phyloP scores from a whole-genome alignment of 164 flowering plant species.

The Platanus orientalis region DNA sequence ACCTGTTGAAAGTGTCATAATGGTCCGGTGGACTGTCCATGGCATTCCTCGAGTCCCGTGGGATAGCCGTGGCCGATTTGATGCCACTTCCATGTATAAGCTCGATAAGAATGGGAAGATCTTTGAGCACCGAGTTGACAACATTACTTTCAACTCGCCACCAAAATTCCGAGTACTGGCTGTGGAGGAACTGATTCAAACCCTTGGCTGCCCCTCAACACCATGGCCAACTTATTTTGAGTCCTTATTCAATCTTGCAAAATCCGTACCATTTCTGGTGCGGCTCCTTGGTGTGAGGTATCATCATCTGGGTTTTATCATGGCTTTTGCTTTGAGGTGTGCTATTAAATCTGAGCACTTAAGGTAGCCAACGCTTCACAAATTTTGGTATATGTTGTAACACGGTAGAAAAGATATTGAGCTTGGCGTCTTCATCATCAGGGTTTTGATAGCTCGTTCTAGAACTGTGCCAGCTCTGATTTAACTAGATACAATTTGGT shows the following conservation, averaged over 20 bases:
- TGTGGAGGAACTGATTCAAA: constrained; percentile 53
- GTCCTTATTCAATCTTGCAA: constrained; percentile 21
- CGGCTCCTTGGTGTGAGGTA: constrained; percentile 15
- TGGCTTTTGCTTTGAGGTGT: constrained; percentile 6
- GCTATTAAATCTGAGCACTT: constrained; percentile 3
- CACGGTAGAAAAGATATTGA: neutral
- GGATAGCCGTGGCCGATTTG: constrained; percentile 79
- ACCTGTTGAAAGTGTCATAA: constrained; percentile 61
- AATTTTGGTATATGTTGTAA: constrained; percentile 20
- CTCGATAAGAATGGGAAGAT: constrained; percentile 84
- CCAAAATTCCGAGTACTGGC: constrained; percentile 56
- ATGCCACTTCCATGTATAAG: constrained; percentile 78
- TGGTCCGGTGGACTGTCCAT: constrained; percentile 79
- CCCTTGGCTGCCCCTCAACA: constrained; percentile 63
- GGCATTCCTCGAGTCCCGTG: constrained; percentile 80
- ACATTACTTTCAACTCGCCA: constrained; percentile 63
- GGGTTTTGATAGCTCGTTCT: neutral
- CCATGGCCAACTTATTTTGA: constrained; percentile 81
- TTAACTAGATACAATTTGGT: neutral
- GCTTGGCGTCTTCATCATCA: constrained; percentile 2
- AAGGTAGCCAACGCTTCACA: constrained; percentile 2
- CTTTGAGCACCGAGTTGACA: constrained; percentile 75
- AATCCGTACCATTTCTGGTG: constrained; percentile 7
- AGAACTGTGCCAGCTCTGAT: neutral
- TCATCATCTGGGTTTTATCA: constrained; percentile 10